Conservation (phyloP, 306 rosid species). For the Inga leiocalycina region DNA sequence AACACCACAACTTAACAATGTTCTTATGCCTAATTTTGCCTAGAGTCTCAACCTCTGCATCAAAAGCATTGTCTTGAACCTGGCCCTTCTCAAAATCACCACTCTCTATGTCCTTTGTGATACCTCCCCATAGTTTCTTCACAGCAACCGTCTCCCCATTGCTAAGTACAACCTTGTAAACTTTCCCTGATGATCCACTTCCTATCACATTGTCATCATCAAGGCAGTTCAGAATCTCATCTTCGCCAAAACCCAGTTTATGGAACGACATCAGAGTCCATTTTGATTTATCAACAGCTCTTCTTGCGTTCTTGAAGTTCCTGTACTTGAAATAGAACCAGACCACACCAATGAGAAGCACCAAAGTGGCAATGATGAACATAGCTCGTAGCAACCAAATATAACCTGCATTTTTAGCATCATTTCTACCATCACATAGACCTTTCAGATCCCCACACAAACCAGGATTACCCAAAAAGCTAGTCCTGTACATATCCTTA, state of each 20-base stretch:
- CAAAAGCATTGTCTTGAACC: slow-evolving; percentile 68
- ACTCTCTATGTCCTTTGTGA: slow-evolving; percentile 45
- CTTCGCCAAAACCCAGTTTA: slow-evolving; percentile 78
- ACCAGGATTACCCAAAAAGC: slow-evolving; percentile 86
- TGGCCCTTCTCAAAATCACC: slow-evolving; percentile 69
- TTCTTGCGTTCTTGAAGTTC: slow-evolving; percentile 56
- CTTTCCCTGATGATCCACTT: slow-evolving; percentile 84
- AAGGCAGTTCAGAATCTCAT: slow-evolving; percentile 82
- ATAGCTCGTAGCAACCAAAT: slow-evolving; percentile 70
- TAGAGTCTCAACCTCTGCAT: slow-evolving; percentile 85
- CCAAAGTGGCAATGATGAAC: slow-evolving; percentile 57
- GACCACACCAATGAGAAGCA: slow-evolving; percentile 67
- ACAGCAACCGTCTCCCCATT: slow-evolving; percentile 85
- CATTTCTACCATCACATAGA: slow-evolving; percentile 44
- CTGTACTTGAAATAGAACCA: slow-evolving; percentile 77
- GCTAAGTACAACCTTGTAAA: slow-evolving; percentile 78
- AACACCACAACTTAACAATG: slow-evolving; percentile 94
- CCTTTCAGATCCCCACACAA: slow-evolving; percentile 69
- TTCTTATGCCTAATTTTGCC: slow-evolving; percentile 94
- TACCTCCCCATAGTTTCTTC: slow-evolving; percentile 84
- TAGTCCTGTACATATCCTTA: slow-evolving; percentile 55
- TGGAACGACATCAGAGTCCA: slow-evolving; percentile 96
- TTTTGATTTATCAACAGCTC: slow-evolving; percentile 63
- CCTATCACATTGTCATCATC: slow-evolving; percentile 93
- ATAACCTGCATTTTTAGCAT: slow-evolving; percentile 49